Base-by-base conservation (phyloP, 2,329 filamentous ascomycete genomes). In the Sporothrix globosa region DNA sequence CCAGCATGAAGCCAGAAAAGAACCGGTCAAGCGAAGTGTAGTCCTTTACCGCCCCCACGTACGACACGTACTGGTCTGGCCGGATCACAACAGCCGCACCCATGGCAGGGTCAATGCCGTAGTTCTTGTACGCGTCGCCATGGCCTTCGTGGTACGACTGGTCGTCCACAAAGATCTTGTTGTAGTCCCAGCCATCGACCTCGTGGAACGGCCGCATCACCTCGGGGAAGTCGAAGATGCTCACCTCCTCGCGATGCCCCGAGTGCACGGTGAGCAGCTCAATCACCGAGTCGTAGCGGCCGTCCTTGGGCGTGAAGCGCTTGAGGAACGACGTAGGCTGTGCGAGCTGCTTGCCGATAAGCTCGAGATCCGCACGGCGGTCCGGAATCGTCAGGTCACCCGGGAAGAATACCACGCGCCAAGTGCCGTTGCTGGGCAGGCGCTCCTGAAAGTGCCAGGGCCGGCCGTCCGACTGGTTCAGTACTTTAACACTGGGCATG, bases 181-280 rank as follows among this genome's bases (percentile, higher is more conserved):
- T 79, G 74, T 88, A 88, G 73, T 85, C 83, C 81, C 83, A 87
- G 0, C 86, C 86, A 0, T 81, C 75, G 3, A 78, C 75, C 13
- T 81, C 74, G 53, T 83, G 80, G 52, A 80, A 83, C 0, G 82
- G 82, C 48, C 81, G 81, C 50, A 85, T 82, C 0, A 83, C 78
- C 4, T 82, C 79, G 0, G 84, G 84, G 52, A 86, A 81, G 69
- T 85, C 83, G 27, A 84, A 76, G 10, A 87, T 75, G 65, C 86
- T 82, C 0, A 84, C 78, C 0, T 83, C 78, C 0, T 74, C 76
- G 48, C 88, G 81, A 17, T 82, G 81, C 0, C 85, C 81, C 3
- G 82, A 81, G 75, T 91, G 88, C 0, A 90, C 77, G 0, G 87
- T 86, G 1, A 91, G 76, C 0, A 90, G 79, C 46, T 90, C 87